A percentile compares a stretch with the other conserved stretches of the same genome.
Conservation (phyloP, 495 filamentous ascomycete species). For the Penicillium steckii region DNA sequence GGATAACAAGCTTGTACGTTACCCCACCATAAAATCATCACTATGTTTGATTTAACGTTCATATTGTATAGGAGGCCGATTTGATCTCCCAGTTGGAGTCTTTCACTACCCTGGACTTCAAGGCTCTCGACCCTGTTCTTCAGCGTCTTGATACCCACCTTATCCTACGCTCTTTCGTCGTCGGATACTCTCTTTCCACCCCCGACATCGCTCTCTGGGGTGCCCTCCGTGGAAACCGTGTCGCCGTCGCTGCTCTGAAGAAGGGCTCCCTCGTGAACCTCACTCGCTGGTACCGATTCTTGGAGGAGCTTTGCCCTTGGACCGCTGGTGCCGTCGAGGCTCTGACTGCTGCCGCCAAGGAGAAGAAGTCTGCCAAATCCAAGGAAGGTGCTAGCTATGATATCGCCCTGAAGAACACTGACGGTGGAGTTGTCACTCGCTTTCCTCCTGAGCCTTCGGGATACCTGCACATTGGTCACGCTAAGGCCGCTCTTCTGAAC, state of each 20-base stretch:
- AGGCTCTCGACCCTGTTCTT: conserved; percentile 71
- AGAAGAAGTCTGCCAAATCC: conserved; percentile 69
- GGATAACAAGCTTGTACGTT: conserved; percentile 41
- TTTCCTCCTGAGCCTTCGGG: conserved; percentile 97
- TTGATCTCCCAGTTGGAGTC: conserved; percentile 53
- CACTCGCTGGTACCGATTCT: conserved; percentile 82
- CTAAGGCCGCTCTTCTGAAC: conserved; percentile 87
- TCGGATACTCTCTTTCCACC: conserved; percentile 76
- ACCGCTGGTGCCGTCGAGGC: conserved; percentile 48
- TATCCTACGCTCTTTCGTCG: conserved; percentile 79
- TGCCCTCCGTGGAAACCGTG: conserved; percentile 81
- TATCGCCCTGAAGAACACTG: conserved; percentile 82
- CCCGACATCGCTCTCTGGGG: conserved; percentile 83
- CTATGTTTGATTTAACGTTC: conserved; percentile 1
- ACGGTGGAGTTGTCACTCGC: conserved; percentile 87
- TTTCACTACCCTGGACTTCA: conserved; percentile 69
- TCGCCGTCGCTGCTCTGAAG: conserved; percentile 76
- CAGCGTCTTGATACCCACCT: conserved; percentile 82
- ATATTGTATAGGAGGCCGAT: conserved; percentile 44
- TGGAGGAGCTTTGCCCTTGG: conserved; percentile 78
- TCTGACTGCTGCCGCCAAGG: conserved; percentile 57
- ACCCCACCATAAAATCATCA: background rate
- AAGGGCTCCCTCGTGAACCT: conserved; percentile 76
- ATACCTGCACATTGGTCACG: conserved; percentile 92
- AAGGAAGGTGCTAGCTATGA: conserved; percentile 89